phyloP scores from a whole-genome alignment of 345 rosid species.

The Salix koriyanagi region DNA sequence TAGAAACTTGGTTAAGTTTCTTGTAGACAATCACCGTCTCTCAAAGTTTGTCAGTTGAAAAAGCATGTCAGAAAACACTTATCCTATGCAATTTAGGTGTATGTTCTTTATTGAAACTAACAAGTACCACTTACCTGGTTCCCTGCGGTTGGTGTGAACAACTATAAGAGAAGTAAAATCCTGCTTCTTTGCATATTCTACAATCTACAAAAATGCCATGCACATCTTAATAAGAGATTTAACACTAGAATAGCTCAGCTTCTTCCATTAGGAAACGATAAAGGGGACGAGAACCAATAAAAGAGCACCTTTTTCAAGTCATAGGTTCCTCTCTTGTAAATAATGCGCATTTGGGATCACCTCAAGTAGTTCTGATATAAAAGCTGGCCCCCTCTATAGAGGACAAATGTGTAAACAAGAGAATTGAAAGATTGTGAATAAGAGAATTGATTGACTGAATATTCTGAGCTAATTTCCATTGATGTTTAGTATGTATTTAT shows the following conservation, averaged over 20 bases:
- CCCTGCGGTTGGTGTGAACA: conserved; percentile 83
- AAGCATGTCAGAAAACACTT: background rate
- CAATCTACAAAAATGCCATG: conserved; percentile 42
- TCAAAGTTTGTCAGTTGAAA: background rate
- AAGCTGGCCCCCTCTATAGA: conserved; percentile 80
- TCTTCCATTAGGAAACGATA: background rate
- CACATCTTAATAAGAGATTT: background rate
- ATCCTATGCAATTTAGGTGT: background rate
- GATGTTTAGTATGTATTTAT: no score
- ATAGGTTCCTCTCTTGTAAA: conserved; percentile 75
- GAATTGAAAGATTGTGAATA: no score
- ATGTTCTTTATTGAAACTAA: background rate
- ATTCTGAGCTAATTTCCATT: no score
- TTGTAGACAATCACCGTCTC: background rate
- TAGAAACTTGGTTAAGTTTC: background rate
- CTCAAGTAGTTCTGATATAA: conserved; percentile 63
- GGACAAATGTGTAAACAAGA: no score
- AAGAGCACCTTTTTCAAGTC: conserved; percentile 74
- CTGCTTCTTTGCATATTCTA: conserved; percentile 75
- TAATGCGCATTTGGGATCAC: conserved; percentile 87
- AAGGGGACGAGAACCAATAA: background rate
- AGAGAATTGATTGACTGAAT: no score
- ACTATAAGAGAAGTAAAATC: conserved; percentile 78
- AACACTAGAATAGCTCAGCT: background rate
- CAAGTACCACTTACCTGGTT: conserved; percentile 60